Percentiles rank a stretch among this genome's conserved stretches.
phyloP scores from a whole-genome alignment of 139 green algal species.

The Volvox africanus region DNA sequence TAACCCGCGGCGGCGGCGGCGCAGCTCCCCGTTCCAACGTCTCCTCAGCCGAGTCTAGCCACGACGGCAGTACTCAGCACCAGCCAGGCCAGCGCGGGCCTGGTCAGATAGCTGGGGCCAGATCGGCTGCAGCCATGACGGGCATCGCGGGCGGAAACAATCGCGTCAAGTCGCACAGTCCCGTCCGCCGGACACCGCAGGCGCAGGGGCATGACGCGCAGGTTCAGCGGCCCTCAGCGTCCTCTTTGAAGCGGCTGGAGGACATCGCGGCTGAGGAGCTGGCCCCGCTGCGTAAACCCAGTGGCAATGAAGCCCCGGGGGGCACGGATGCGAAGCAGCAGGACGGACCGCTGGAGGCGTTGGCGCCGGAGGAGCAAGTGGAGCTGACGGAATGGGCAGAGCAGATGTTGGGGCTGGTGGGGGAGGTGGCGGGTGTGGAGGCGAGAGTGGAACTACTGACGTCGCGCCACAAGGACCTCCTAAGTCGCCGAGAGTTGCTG shows the following conservation, averaged over 20 bases:
- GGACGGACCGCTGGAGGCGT: neutral
- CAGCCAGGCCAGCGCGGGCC: too few species aligned
- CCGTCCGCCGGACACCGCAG: neutral
- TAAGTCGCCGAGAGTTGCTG: neutral
- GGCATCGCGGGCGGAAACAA: neutral
- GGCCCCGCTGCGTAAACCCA: neutral
- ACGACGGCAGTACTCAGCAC: too few species aligned
- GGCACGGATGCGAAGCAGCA: neutral
- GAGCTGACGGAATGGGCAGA: neutral
- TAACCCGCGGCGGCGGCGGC: neutral
- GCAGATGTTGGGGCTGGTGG: constrained; percentile 12
- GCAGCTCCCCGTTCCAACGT: too few species aligned
- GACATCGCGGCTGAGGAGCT: constrained; percentile 10
- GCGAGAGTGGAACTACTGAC: constrained; percentile 12
- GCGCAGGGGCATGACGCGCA: neutral
- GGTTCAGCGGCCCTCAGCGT: neutral
- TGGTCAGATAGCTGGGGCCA: too few species aligned
- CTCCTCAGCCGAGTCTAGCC: too few species aligned
- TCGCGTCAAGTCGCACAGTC: neutral
- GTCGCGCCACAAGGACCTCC: neutral
- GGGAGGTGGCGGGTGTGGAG: neutral
- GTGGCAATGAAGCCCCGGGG: neutral
- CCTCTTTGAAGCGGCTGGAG: neutral
- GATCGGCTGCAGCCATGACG: too few species aligned
- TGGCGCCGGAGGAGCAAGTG: neutral